A percentile compares a stretch with the other conserved stretches of the same genome.
Evolutionary conservation across 208 protist genomes (phyloP).

Genomic region (Crithidia expoeki): DNA sequence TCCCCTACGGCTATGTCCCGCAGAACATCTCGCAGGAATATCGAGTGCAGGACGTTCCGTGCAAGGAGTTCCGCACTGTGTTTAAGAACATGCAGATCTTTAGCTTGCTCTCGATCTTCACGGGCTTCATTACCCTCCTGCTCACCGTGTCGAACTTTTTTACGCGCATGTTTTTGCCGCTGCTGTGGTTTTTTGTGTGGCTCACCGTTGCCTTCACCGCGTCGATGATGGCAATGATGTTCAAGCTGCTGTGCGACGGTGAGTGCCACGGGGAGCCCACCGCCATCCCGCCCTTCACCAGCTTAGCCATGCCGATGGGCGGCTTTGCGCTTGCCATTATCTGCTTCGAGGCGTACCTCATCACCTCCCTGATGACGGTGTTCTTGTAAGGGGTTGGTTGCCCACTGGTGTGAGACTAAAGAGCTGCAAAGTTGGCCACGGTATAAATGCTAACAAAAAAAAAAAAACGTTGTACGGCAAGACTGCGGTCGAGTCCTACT

Average conservation of each 20-base stretch:
- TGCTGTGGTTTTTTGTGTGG: constrained; percentile 56
- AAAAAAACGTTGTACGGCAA: too few relatives aligned
- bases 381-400: constrained; percentile 28
- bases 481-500: too few relatives aligned
- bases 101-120: constrained; percentile 52
- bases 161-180: constrained; percentile 49
- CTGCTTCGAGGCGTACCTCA: constrained; percentile 30
- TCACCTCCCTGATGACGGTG: constrained; percentile 40
- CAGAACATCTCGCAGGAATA: constrained; percentile 45
- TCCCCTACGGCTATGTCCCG: constrained; percentile 38
- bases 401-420: too few relatives aligned
- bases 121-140: constrained; percentile 34
- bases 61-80: constrained; percentile 39
- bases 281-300: constrained; percentile 40
- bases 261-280: constrained; percentile 41
- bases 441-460: too few relatives aligned
- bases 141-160: constrained; percentile 51
- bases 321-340: constrained; percentile 49
- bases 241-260: constrained; percentile 35
- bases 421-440: too few relatives aligned
- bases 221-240: constrained; percentile 33
- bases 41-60: constrained; percentile 55
- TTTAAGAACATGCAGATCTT: constrained; percentile 47
- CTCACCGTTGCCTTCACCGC: constrained; percentile 36
- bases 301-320: constrained; percentile 43